Conservation (phyloP, 78 protist genomes). For the Dictyostelium capitatum region DNA sequence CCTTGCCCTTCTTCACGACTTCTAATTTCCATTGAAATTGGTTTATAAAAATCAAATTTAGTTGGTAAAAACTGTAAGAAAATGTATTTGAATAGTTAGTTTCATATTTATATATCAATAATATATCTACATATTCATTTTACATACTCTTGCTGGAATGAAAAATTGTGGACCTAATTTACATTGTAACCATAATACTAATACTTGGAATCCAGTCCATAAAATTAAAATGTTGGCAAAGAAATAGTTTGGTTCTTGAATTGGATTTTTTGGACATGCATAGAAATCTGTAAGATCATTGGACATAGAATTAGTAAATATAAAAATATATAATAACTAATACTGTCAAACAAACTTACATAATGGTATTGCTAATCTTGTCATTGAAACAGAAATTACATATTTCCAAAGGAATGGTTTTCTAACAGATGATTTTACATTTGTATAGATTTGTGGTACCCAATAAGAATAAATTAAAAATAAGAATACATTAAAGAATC, state of each 20-base stretch:
- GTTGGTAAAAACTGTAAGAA: slow-evolving; percentile 59
- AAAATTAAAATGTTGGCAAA: slow-evolving; percentile 23
- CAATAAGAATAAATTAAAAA: slow-evolving; percentile 87
- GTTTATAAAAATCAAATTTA: slow-evolving; percentile 81
- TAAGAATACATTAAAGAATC: slow-evolving; percentile 52
- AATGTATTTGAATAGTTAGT: background rate
- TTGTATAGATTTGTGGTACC: slow-evolving; percentile 87
- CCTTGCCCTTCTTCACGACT: slow-evolving; percentile 53
- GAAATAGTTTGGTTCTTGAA: slow-evolving; percentile 47
- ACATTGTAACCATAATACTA: slow-evolving; percentile 77
- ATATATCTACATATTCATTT: background rate
- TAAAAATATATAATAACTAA: background rate
- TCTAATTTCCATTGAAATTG: slow-evolving; percentile 27
- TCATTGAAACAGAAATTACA: slow-evolving; percentile 79
- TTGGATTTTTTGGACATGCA: slow-evolving; percentile 86
- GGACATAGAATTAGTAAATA: background rate
- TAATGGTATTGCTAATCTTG: slow-evolving; percentile 85
- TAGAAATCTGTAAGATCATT: slow-evolving; percentile 53
- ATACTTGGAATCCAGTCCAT: slow-evolving; percentile 72
- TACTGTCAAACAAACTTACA: slow-evolving; percentile 30
- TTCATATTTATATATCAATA: background rate
- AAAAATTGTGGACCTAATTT: slow-evolving; percentile 89
- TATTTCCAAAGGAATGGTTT: slow-evolving; percentile 69
- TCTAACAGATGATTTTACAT: slow-evolving; percentile 33
- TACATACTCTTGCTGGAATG: slow-evolving; percentile 81